These are phyloP conservation scores for Linnemannia zychae DNA, from an alignment of 192 early-diverging fungal species.

Conservation along the genomic window DNA sequence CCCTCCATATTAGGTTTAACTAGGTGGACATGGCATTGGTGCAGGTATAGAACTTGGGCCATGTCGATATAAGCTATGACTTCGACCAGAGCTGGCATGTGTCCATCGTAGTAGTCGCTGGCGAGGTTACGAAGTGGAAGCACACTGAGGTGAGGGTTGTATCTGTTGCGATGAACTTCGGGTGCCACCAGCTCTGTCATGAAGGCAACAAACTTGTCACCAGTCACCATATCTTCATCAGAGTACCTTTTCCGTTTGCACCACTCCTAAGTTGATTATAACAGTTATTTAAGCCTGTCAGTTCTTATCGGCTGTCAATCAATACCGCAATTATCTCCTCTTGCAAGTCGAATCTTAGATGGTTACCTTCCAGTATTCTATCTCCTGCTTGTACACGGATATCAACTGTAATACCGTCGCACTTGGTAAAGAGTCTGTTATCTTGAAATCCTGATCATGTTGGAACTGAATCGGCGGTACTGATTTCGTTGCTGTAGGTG, in stretches of 20 bases:
- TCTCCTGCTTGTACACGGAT: too few relatives aligned
- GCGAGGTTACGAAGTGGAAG: not conserved
- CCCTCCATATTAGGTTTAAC: too few relatives aligned
- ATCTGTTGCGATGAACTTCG: not conserved
- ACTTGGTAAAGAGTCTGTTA: too few relatives aligned
- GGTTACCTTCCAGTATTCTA: too few relatives aligned
- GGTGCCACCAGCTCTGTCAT: conserved; percentile 1
- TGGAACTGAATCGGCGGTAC: too few relatives aligned
- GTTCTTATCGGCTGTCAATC: too few relatives aligned
- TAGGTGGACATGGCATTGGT: not conserved
- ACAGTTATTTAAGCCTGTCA: too few relatives aligned
- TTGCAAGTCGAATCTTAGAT: too few relatives aligned
- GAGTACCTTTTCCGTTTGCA: conserved; percentile 17
- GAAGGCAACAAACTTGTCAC: conserved; percentile 4
- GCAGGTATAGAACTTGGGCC: not conserved
- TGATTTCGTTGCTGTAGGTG: too few relatives aligned
- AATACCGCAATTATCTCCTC: too few relatives aligned
- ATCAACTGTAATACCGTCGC: too few relatives aligned
- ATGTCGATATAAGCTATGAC: not conserved
- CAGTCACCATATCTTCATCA: not conserved
- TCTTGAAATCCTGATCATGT: too few relatives aligned
- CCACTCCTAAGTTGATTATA: not conserved
- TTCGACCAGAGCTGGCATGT: not conserved
- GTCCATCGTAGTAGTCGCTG: not conserved
- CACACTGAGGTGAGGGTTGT: conserved; percentile 7